phyloP scores from a whole-genome alignment of 768 basidiomycete species.

The Scleroderma citrinum region DNA sequence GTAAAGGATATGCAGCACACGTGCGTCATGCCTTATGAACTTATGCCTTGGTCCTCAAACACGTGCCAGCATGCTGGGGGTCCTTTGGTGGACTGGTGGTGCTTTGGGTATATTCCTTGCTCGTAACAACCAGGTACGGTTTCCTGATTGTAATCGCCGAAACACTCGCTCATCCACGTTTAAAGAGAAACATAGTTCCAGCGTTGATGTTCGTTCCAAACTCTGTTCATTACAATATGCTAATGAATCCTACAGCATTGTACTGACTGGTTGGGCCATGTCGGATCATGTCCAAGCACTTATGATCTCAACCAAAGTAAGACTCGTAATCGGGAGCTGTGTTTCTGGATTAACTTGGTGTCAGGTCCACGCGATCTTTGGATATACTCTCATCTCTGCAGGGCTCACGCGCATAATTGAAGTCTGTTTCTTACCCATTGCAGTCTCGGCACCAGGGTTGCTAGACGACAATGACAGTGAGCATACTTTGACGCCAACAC shows the following conservation, averaged over 20 bases:
- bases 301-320: constrained; percentile 76
- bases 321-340: not conserved
- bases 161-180: not conserved
- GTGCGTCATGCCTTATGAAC: constrained; percentile 36
- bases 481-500: constrained; percentile 51
- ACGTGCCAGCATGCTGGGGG: constrained; percentile 44
- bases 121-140: constrained; percentile 61
- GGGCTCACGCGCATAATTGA: constrained; percentile 78
- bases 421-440: constrained; percentile 66
- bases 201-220: constrained; percentile 56
- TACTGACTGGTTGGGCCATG: constrained; percentile 94
- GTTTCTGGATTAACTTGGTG: constrained; percentile 1
- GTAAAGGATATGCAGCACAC: constrained; percentile 96
- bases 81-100: constrained; percentile 83
- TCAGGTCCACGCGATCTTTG: constrained; percentile 80
- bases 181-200: constrained; percentile 73
- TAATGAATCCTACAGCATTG: constrained; percentile 44
- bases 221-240: not conserved
- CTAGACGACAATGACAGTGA: constrained; percentile 57
- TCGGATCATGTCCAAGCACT: constrained; percentile 82
- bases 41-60: constrained; percentile 2
- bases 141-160: not conserved
- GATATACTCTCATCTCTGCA: constrained; percentile 80
- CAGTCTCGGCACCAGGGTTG: constrained; percentile 20
- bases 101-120: constrained; percentile 81